These are phyloP conservation scores for Melaleuca alternifolia DNA, from an alignment of 345 rosid genomes.

Conservation along the genomic window DNA sequence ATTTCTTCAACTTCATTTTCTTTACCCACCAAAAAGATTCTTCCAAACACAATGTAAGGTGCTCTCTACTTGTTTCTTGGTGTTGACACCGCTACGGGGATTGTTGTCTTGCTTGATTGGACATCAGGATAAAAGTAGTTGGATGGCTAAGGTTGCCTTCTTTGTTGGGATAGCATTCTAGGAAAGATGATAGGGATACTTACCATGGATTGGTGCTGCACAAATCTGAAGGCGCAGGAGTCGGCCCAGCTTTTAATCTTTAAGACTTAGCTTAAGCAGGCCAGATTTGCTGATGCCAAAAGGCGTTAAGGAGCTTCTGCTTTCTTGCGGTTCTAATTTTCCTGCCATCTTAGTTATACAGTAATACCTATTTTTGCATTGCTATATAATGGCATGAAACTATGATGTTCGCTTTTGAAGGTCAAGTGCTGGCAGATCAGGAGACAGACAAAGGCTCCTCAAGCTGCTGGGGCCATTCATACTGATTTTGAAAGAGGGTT, in stretches of 20 bases:
- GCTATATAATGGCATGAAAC: neutral
- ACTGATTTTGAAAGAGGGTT: conserved; percentile 94
- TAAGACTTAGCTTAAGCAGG: neutral
- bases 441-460: conserved; percentile 90
- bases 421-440: conserved; percentile 99
- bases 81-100: neutral
- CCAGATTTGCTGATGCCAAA: neutral
- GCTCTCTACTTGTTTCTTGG: neutral
- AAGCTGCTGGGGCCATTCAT: conserved; percentile 96
- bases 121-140: neutral
- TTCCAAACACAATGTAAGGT: neutral
- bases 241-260: neutral
- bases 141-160: neutral
- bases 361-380: neutral
- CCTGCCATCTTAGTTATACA: neutral
- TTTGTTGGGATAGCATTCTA: neutral
- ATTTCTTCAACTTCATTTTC: neutral
- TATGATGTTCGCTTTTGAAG: conserved; percentile 25
- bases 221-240: neutral
- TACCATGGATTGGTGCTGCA: neutral
- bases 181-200: neutral
- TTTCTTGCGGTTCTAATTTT: neutral
- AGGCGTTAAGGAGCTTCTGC: neutral
- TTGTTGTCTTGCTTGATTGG: neutral
- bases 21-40: neutral